phyloP scores from a whole-genome alignment of 23 red algal genomes.

The Gracilaria gracilis region DNA sequence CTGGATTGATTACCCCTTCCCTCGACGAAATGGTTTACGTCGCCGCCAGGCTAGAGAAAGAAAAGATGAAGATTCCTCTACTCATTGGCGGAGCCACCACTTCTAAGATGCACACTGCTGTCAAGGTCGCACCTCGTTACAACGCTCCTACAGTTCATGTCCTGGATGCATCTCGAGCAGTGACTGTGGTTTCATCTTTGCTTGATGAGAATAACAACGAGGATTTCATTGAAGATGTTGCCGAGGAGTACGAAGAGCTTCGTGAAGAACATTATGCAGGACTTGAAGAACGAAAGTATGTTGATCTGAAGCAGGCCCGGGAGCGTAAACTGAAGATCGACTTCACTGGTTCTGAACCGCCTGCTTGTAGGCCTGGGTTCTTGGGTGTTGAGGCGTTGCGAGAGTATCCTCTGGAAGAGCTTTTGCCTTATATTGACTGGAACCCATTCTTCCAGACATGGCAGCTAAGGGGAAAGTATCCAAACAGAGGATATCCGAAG shows the following conservation, averaged over 20 bases:
- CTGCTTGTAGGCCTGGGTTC: not conserved
- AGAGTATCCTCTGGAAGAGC: no score
- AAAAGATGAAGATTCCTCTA: no score
- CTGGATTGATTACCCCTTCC: slow-evolving; percentile 56
- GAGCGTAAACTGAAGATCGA: slow-evolving; percentile 64
- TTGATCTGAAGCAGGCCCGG: slow-evolving; percentile 63
- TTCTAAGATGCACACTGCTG: slow-evolving; percentile 82
- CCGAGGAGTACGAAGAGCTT: slow-evolving; percentile 87
- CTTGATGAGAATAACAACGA: slow-evolving; percentile 72
- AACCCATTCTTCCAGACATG: slow-evolving; percentile 89
- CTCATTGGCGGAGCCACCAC: no score
- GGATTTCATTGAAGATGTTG: slow-evolving; percentile 79
- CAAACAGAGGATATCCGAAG: slow-evolving; percentile 88
- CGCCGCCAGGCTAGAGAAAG: no score
- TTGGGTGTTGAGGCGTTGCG: no score
- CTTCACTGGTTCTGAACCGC: slow-evolving; percentile 66
- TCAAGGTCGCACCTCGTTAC: slow-evolving; percentile 81
- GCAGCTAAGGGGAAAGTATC: slow-evolving; percentile 90
- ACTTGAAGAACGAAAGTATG: slow-evolving; percentile 84
- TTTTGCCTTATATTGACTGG: no score
- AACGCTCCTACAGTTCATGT: slow-evolving; percentile 75
- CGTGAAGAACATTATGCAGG: slow-evolving; percentile 90
- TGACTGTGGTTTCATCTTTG: slow-evolving; percentile 80
- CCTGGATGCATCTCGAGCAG: slow-evolving; percentile 80
- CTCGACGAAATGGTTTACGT: no score